Evolutionary conservation across 495 filamentous ascomycete genomes (phyloP), one percentile per base, ranked within the genome.

Genomic region (Talaromyces ruber): DNA sequence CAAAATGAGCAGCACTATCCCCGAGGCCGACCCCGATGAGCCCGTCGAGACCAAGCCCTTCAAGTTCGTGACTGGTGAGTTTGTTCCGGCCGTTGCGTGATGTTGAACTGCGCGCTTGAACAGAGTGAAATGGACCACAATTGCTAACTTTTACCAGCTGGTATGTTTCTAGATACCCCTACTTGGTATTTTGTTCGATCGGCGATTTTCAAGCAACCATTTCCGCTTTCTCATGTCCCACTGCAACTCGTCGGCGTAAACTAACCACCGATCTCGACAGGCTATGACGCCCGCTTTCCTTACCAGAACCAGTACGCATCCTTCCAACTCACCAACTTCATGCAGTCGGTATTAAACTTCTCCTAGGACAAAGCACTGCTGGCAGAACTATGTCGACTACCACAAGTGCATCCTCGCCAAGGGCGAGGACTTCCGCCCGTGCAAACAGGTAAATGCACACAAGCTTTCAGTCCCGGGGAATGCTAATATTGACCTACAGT

Each of bases 331-430:
- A 18, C 39, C 51, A 56, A 18, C 18, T 32, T 4, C 22, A 18
- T 21, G 18, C 12, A 14, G 11, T 53, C 50, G 47, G 50, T 8
- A 45, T 59, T 68, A 68, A 70, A 56, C 4, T 59, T 18, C n/a
- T 57, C 53, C 29, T 30, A 85, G 83, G 74, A 88, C 86, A 73
- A 88, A 89, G 80, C 86, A 89, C 77, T 97, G 91, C 89, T 96
- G 93, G 93, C 93, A 96, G 72, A 94, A 98, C 84, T 99, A 99
- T 79, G 95, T 99, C 82, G 95, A 99, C 79, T 98, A 99, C 84
- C 87, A 99, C 86, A 99, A 98, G 84, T 99, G 95, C 81, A 88
- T 96, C 76, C 79, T 89, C 73, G 93, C 93, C 75, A 98, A 98
- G 85, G 95, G 95, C 76, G 95, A 99, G 81, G 95, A 98, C 74